Evolutionary conservation across 1,284 basidiomycete genomes (phyloP).

Genomic region (Marasmius fiardii): DNA sequence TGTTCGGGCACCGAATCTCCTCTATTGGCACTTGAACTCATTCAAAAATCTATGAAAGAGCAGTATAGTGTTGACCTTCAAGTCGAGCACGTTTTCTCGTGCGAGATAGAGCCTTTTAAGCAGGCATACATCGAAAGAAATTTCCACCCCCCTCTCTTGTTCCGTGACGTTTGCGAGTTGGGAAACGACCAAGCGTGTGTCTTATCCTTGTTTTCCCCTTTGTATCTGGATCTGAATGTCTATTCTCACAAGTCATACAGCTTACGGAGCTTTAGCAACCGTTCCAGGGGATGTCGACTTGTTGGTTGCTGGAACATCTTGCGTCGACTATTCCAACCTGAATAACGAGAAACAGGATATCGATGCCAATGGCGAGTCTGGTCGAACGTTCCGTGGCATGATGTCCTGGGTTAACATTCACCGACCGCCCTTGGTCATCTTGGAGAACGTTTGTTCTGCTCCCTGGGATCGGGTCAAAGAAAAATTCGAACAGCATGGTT

Average conservation of each 20-base stretch:
- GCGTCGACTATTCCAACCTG: conserved; percentile 94
- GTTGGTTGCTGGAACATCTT: conserved; percentile 90
- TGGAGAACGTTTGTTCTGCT: conserved; percentile 92
- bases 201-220: background rate
- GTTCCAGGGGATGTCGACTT: conserved; percentile 92
- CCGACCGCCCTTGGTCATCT: conserved; percentile 84
- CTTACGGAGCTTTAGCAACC: conserved; percentile 82
- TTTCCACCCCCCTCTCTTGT: conserved; percentile 87
- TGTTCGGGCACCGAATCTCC: conserved; percentile 97
- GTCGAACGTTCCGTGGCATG: conserved; percentile 90
- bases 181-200: conserved; percentile 74
- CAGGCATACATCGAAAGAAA: conserved; percentile 98
- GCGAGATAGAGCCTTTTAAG: conserved; percentile 98
- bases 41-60: conserved; percentile 72
- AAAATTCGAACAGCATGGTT: conserved; percentile 76
- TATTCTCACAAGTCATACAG: conserved; percentile 64
- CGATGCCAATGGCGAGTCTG: conserved; percentile 85
- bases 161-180: conserved; percentile 93
- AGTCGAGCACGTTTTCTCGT: conserved; percentile 93
- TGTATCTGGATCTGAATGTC: conserved; percentile 15
- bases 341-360: conserved; percentile 93
- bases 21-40: conserved; percentile 84
- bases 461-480: conserved; percentile 81
- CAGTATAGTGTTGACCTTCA: conserved; percentile 66
- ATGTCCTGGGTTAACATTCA: conserved; percentile 89